Percentiles rank a stretch among this genome's conserved stretches.
phyloP scores from a whole-genome alignment of 2,329 filamentous ascomycete genomes.

The Fusarium nodosum region DNA sequence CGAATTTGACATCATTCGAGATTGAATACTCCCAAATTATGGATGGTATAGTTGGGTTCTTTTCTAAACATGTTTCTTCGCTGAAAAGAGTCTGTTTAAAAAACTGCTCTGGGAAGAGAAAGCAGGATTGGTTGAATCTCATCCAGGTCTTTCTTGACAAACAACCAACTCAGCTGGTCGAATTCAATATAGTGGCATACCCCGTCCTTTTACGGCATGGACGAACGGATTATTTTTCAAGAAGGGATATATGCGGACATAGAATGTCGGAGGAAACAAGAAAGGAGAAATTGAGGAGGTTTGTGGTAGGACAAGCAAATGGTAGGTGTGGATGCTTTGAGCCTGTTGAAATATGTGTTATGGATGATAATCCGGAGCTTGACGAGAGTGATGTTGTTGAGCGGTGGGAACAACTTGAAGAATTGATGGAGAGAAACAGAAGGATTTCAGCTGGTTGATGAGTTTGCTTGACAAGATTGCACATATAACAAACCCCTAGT shows the following conservation, averaged over 20 bases:
- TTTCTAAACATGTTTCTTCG: neutral
- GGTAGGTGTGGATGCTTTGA: neutral
- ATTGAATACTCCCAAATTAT: conserved; percentile 7
- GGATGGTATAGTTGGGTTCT: neutral
- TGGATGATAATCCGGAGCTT: neutral
- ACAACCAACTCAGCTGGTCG: conserved; percentile 1
- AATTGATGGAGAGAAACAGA: conserved; percentile 1
- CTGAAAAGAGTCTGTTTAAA: neutral
- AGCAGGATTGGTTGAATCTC: conserved; percentile 1
- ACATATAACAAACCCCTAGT: too few relatives aligned
- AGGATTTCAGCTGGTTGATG: neutral
- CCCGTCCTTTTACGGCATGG: neutral
- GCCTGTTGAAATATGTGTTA: neutral
- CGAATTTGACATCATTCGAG: neutral
- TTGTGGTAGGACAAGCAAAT: conserved; percentile 13
- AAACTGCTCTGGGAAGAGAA: neutral
- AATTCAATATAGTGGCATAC: neutral
- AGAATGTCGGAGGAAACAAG: neutral
- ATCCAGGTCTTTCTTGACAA: conserved; percentile 1
- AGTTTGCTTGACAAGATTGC: too few relatives aligned
- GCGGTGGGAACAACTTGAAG: neutral
- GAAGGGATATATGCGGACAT: neutral
- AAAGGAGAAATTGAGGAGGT: neutral
- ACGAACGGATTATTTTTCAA: neutral
- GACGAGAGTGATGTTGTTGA: conserved; percentile 14